Percentiles rank a stretch among this genome's conserved stretches.
Conservation (phyloP, 495 filamentous ascomycete species). For the Penicillium flavigenum region DNA sequence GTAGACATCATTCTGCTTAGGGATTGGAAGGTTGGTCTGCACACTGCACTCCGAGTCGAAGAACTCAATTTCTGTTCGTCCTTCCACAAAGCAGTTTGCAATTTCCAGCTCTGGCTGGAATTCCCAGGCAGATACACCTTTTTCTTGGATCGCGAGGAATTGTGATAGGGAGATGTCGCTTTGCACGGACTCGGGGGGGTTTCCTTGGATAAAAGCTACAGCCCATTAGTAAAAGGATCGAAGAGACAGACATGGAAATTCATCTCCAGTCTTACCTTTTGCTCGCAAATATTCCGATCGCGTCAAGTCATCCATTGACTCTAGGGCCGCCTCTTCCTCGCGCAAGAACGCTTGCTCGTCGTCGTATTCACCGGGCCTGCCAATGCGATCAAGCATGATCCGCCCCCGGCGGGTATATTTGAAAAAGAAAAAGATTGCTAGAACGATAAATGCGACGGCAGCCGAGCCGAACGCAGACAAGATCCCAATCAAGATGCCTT, state of each 20-base stretch:
- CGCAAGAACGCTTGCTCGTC: slow-evolving; percentile 90
- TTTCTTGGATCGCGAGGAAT: slow-evolving; percentile 97
- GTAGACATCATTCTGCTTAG: slow-evolving; percentile 98
- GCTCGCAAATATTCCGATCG: slow-evolving; percentile 88
- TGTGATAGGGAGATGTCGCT: slow-evolving; percentile 98
- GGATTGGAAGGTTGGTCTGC: slow-evolving; percentile 92
- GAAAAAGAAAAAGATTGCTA: slow-evolving; percentile 90
- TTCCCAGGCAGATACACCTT: slow-evolving; percentile 98
- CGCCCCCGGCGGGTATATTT: slow-evolving; percentile 83
- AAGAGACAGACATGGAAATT: slow-evolving; percentile 16
- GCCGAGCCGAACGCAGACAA: slow-evolving; percentile 96
- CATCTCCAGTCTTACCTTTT: slow-evolving; percentile 65
- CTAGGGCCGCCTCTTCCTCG: slow-evolving; percentile 93
- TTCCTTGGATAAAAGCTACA: slow-evolving; percentile 86
- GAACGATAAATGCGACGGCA: slow-evolving; percentile 73
- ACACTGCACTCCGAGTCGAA: slow-evolving; percentile 97
- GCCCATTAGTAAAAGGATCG: slow-evolving; percentile 6
- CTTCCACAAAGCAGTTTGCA: slow-evolving; percentile 98
- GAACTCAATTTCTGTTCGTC: slow-evolving; percentile 94
- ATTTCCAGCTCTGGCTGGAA: slow-evolving; percentile 98
- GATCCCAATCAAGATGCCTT: slow-evolving; percentile 92
- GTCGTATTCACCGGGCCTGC: slow-evolving; percentile 92
- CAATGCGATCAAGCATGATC: slow-evolving; percentile 91
- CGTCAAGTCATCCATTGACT: slow-evolving; percentile 92
- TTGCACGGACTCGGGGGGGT: slow-evolving; percentile 91